Base-by-base conservation (phyloP, 768 basidiomycete species). In the Gloeopeniophorella convolvens region DNA sequence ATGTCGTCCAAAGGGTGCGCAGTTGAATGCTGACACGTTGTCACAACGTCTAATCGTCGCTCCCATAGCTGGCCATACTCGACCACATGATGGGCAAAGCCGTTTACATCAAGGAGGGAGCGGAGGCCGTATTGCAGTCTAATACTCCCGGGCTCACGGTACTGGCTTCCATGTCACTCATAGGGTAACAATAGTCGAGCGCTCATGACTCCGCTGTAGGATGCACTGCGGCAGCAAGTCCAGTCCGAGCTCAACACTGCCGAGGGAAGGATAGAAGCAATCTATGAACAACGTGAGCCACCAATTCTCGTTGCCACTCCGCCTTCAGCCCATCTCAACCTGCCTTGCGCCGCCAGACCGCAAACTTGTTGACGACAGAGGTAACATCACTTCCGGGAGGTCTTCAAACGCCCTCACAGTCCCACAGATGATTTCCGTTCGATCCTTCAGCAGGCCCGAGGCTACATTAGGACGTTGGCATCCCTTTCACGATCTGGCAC, bases 391-490 rank as follows among this genome's bases (percentile, higher is more conserved):
- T 5, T 11, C 23, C 8, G 16, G 11, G 20, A 12, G 16, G 31
- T 5, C 21, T 23, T 18, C 16, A 31, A 42, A 20, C 2, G 6
- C 26, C 23, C 37, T 48, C 21, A 55, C 21, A 5, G 3, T 33
- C 28, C 39, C 26, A 28, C 50, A 77, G 89, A 89, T 52, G 87
- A 89, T 63, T 89, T 85, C 61, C 79, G 80, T 20, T 83, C 83
- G 4, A 77, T 79, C 10, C 70, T 89, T 51, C 78, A 78, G 56
- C 82, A 82, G 58, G 86, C 87, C 3, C 74, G 69, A 21, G 67
- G 66, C 20, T 76, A 72, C 54, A 70, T 90, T 55, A 78, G 75
- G 52, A 75, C 79, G 13, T 70, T 91, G 30, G 65, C 67, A 27
- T 66, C 73, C 20, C 64, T 82, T 3, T 65, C 69, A 40, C 72